These are phyloP conservation scores for Aspergillus haitiensis DNA, from an alignment of 495 filamentous ascomycete species.

Conservation along the genomic window DNA sequence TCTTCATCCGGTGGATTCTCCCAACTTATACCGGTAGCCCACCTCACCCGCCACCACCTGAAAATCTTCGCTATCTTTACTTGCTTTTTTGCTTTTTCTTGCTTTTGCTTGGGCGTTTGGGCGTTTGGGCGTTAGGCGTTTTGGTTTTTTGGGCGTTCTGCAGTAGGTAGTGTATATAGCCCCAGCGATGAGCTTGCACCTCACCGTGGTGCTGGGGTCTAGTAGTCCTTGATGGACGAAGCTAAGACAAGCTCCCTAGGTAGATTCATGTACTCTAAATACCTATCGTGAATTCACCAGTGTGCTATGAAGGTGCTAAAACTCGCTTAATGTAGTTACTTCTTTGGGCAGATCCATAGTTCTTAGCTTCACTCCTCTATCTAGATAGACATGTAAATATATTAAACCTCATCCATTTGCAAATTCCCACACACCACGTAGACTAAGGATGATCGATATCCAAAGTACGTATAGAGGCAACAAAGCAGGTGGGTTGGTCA, in stretches of 20 bases:
- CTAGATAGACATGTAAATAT: neutral
- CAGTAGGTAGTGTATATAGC: conserved; percentile 3
- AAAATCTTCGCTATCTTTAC: neutral
- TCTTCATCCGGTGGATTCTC: conserved; percentile 3
- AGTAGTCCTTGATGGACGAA: neutral
- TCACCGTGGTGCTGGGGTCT: conserved; percentile 6
- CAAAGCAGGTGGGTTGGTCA: neutral
- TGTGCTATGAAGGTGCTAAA: neutral
- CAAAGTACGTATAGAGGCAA: neutral
- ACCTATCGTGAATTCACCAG: neutral
- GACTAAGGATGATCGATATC: neutral
- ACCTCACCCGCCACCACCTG: neutral
- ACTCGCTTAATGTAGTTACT: neutral
- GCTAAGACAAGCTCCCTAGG: conserved; percentile 6
- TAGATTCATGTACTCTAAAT: neutral
- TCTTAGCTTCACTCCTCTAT: neutral
- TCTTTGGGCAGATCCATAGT: neutral
- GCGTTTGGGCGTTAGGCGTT: too few relatives aligned
- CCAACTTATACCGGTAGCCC: neutral
- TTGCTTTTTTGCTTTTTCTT: conserved; percentile 1
- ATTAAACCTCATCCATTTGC: neutral
- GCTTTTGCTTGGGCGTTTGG: neutral
- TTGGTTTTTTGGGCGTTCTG: neutral
- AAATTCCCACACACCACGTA: neutral
- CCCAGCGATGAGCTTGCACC: conserved; percentile 1